Conservation (phyloP, 495 filamentous ascomycete species). For the Delitschia confertaspora region DNA sequence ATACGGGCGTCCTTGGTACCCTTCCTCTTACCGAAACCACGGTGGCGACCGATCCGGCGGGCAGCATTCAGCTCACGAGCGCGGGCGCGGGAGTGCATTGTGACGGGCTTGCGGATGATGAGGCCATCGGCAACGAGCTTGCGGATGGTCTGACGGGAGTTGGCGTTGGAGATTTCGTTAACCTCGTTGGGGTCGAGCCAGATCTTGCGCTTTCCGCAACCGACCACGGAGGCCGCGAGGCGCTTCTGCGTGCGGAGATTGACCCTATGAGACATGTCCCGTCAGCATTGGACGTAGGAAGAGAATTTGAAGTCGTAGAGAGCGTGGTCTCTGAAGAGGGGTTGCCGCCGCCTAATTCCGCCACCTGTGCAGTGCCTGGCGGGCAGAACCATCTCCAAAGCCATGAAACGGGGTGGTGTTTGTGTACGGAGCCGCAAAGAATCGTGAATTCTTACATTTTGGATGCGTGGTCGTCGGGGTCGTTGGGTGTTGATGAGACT, state of each 20-base stretch:
- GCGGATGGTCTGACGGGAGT: slow-evolving; percentile 99
- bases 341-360: too few relatives aligned
- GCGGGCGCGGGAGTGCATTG: slow-evolving; percentile 96
- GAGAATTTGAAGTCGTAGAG: slow-evolving; percentile 1
- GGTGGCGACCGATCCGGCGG: slow-evolving; percentile 87
- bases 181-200: slow-evolving; percentile 99
- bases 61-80: slow-evolving; percentile 85
- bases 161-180: slow-evolving; percentile 99
- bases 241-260: slow-evolving; percentile 99
- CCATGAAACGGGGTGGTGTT: not conserved
- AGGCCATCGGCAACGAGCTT: slow-evolving; percentile 99
- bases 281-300: slow-evolving; percentile 10
- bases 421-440: not conserved
- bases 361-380: slow-evolving; percentile 4
- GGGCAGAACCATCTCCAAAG: not conserved
- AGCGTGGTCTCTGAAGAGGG: slow-evolving; percentile 11
- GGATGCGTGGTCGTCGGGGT: slow-evolving; percentile 41
- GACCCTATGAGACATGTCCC: slow-evolving; percentile 58
- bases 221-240: slow-evolving; percentile 94
- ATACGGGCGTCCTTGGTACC: slow-evolving; percentile 99
- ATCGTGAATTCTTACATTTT: slow-evolving; percentile 46
- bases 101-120: slow-evolving; percentile 99
- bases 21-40: slow-evolving; percentile 99
- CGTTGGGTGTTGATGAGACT: slow-evolving; percentile 13
- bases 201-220: slow-evolving; percentile 99